A percentile compares a stretch with the other conserved stretches of the same genome.
Evolutionary conservation across 495 filamentous ascomycete genomes (phyloP).

Genomic region (Penicillium dipodomyicola): DNA sequence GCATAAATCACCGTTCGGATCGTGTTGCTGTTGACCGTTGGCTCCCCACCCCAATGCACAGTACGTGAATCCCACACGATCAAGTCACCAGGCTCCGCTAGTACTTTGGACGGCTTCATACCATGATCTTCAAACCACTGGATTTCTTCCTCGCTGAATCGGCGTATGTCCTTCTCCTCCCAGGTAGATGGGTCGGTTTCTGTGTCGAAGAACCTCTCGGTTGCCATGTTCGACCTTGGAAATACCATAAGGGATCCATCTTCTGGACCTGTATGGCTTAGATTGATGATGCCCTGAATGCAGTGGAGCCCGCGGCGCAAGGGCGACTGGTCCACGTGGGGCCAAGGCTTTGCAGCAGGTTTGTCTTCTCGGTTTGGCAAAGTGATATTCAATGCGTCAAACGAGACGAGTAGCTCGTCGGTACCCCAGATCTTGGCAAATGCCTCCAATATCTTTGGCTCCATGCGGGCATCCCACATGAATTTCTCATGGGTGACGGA

Average conservation of each 20-base stretch:
- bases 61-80: slow-evolving; percentile 46
- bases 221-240: slow-evolving; percentile 30
- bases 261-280: slow-evolving; percentile 31
- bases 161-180: slow-evolving; percentile 30
- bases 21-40: slow-evolving; percentile 21
- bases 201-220: slow-evolving; percentile 38
- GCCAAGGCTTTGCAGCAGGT: slow-evolving; percentile 20
- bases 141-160: slow-evolving; percentile 32
- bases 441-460: slow-evolving; percentile 35
- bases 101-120: slow-evolving; percentile 34
- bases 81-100: slow-evolving; percentile 41
- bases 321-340: slow-evolving; percentile 28
- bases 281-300: slow-evolving; percentile 45
- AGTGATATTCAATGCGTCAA: slow-evolving; percentile 6
- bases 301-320: slow-evolving; percentile 35
- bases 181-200: slow-evolving; percentile 27
- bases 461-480: slow-evolving; percentile 45
- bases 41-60: slow-evolving; percentile 36
- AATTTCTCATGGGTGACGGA: slow-evolving; percentile 43
- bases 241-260: slow-evolving; percentile 27
- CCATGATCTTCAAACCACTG: slow-evolving; percentile 35
- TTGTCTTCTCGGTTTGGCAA: slow-evolving; percentile 14
- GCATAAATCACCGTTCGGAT: slow-evolving; percentile 39
- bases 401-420: slow-evolving; percentile 20
- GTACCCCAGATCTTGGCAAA: slow-evolving; percentile 30